phyloP scores from a whole-genome alignment of 1,284 basidiomycete species.

The Fomitopsis betulina region DNA sequence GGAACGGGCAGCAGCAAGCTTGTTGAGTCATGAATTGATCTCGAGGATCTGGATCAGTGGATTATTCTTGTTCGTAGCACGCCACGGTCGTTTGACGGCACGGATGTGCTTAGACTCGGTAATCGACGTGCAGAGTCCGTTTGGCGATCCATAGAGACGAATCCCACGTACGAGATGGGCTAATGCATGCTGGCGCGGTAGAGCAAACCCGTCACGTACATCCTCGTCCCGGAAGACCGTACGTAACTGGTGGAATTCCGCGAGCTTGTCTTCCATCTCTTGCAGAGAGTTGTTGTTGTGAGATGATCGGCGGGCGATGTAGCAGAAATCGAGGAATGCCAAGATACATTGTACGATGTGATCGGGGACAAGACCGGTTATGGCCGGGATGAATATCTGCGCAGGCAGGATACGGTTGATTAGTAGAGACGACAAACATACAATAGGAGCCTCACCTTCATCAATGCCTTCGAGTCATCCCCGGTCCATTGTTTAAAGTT shows the following conservation, averaged over 20 bases:
- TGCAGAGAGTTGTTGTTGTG: constrained; percentile 4
- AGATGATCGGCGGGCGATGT: constrained; percentile 6
- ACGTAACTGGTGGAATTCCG: not conserved
- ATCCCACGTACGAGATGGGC: constrained; percentile 12
- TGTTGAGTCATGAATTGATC: constrained; percentile 6
- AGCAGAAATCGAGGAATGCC: constrained; percentile 14
- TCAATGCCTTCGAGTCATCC: constrained; percentile 19
- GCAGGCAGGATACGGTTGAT: too few species aligned
- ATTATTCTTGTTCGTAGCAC: constrained; percentile 9
- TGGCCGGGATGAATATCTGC: not conserved
- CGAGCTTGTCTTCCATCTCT: constrained; percentile 9
- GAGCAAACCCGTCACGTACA: constrained; percentile 10
- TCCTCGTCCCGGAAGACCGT: not conserved
- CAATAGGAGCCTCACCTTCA: constrained; percentile 19
- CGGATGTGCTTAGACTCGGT: constrained; percentile 20
- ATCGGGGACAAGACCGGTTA: not conserved
- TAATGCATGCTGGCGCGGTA: constrained; percentile 19
- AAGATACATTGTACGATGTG: constrained; percentile 7
- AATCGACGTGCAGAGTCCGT: constrained; percentile 20
- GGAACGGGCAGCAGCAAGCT: constrained; percentile 10
- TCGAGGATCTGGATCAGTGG: constrained; percentile 15
- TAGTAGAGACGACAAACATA: too few species aligned
- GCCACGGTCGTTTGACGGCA: constrained; percentile 21
- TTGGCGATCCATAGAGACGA: constrained; percentile 15
- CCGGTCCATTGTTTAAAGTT: constrained; percentile 23